phyloP scores from a whole-genome alignment of 1,284 basidiomycete genomes.

The Inonotus hispidus region DNA sequence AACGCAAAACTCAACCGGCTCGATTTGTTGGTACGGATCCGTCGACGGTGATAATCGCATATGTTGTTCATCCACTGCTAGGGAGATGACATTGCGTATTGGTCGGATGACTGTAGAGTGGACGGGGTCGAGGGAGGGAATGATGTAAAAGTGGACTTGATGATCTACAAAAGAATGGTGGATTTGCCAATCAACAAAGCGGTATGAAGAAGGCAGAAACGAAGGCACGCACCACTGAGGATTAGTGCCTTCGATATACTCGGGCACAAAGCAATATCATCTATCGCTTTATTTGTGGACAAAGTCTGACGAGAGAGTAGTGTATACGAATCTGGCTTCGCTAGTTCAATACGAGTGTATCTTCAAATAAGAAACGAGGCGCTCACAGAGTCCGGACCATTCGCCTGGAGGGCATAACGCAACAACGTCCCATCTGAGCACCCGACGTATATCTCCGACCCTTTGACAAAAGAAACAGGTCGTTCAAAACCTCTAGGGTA shows the following conservation, averaged over 20 bases:
- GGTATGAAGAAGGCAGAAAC: background rate
- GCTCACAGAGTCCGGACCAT: constrained; percentile 47
- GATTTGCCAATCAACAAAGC: background rate
- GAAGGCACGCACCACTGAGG: constrained; percentile 51
- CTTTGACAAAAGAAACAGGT: constrained; percentile 27
- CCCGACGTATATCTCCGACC: constrained; percentile 70
- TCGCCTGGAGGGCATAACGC: constrained; percentile 57
- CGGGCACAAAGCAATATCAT: constrained; percentile 73
- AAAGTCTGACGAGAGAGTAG: constrained; percentile 63
- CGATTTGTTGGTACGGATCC: constrained; percentile 35
- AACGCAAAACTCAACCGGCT: constrained; percentile 72
- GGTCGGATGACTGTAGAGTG: constrained; percentile 58
- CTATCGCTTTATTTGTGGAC: constrained; percentile 59
- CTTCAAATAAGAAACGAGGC: background rate
- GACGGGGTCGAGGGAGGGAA: constrained; percentile 74
- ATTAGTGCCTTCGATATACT: constrained; percentile 68
- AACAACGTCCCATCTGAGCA: constrained; percentile 69
- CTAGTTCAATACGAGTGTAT: background rate
- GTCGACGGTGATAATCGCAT: constrained; percentile 48
- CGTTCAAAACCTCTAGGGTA: background rate
- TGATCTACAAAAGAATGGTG: constrained; percentile 48
- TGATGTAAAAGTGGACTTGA: constrained; percentile 72
- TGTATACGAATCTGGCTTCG: constrained; percentile 56
- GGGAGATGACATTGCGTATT: constrained; percentile 70
- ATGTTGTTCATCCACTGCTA: constrained; percentile 79